Conservation (phyloP, 164 flowering plant species). For the Vitis rupestris region DNA sequence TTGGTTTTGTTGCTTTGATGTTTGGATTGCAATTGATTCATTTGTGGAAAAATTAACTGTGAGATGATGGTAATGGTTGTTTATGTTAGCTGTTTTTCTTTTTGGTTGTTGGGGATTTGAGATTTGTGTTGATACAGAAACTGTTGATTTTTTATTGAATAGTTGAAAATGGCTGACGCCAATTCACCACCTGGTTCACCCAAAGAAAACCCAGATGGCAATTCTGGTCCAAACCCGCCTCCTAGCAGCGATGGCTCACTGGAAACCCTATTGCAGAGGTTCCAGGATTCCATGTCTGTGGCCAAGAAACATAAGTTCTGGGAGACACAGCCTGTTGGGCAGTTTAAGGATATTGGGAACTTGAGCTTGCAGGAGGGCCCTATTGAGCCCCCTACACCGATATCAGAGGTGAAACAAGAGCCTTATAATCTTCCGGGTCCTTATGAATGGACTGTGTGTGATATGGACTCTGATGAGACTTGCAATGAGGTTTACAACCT, state of each 20-base stretch:
- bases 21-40: no score
- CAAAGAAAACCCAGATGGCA: no score
- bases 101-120: neutral
- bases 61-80: no score
- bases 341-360: conserved; percentile 28
- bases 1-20: no score
- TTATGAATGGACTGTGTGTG: conserved; percentile 27
- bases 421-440: conserved; percentile 24
- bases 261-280: conserved; percentile 6
- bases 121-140: neutral
- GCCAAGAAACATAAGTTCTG: conserved; percentile 24
- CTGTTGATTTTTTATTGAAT: neutral
- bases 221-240: neutral
- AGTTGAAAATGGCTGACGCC: conserved; percentile 3
- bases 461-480: conserved; percentile 21
- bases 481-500: conserved; percentile 32
- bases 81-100: neutral
- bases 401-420: conserved; percentile 30
- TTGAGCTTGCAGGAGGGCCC: conserved; percentile 23
- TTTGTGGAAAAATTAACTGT: no score
- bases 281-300: conserved; percentile 20
- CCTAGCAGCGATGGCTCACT: conserved; percentile 2
- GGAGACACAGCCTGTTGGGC: conserved; percentile 36
- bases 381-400: conserved; percentile 23
- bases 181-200: neutral